Conservation (phyloP, 192 early-diverging fungal genomes). For the Mortierella claussenii region DNA sequence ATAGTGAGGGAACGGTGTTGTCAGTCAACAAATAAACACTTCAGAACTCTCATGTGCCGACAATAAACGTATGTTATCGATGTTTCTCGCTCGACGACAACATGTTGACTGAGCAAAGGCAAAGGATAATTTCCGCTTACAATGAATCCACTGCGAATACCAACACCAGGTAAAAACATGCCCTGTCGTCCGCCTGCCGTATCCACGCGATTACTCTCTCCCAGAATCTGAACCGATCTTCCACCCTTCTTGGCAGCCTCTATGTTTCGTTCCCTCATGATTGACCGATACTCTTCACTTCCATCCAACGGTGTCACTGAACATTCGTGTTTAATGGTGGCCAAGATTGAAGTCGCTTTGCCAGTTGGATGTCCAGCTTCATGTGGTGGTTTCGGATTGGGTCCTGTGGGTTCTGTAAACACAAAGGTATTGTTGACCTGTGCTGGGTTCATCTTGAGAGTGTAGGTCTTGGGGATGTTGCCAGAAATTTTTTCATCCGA, state of each 20-base stretch:
- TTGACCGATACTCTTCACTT: conserved; percentile 66
- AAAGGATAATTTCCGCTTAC: conserved; percentile 42
- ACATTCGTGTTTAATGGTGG: conserved; percentile 81
- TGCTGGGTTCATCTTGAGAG: conserved; percentile 74
- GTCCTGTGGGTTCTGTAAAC: conserved; percentile 72
- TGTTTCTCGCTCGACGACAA: too few relatives aligned
- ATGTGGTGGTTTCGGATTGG: conserved; percentile 30
- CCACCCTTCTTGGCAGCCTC: conserved; percentile 64
- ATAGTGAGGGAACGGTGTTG: not conserved
- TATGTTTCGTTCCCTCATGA: conserved; percentile 73
- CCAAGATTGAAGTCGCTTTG: conserved; percentile 65
- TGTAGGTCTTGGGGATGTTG: conserved; percentile 87
- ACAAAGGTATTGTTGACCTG: conserved; percentile 82
- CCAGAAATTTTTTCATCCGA: conserved; percentile 61
- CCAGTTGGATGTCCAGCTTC: conserved; percentile 50
- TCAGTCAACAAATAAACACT: too few relatives aligned
- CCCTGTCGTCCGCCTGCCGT: conserved; percentile 57
- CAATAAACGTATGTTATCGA: too few relatives aligned
- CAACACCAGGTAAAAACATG: conserved; percentile 48
- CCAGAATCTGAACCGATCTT: conserved; percentile 62
- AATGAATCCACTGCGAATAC: conserved; percentile 58
- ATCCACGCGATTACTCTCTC: conserved; percentile 53
- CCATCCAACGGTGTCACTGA: conserved; percentile 69
- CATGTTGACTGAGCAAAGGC: conserved; percentile 29
- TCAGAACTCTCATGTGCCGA: too few relatives aligned